Evolutionary conservation across 805 yeast genomes (phyloP), one percentile per base, ranked within the genome.

Genomic region (Saturnispora galanensis): DNA sequence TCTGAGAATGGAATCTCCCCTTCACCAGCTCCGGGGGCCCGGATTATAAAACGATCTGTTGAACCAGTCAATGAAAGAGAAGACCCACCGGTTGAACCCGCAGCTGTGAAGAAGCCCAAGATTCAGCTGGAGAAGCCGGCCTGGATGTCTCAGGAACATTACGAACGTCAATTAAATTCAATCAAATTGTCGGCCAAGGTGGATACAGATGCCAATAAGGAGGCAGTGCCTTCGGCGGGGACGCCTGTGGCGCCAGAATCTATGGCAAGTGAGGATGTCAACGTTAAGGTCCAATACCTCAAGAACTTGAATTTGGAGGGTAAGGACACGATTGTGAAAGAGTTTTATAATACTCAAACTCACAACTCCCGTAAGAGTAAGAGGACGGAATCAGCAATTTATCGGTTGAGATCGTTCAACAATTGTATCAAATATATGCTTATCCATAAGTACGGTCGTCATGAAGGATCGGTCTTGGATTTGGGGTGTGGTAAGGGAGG

Each of bases 401-500:
- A 83, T 64, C 84, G 84, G 55, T 68, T 93, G 50, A 73, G 97
- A 49, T 81, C 84, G 53, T 93, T 88, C 73, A 93, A 93, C 63
- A 93, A 93, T 60, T 84, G 89, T 48, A 82, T 93, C 56, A 93
- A 93, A 58, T 84, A 86, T 59, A 84, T 88, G 57, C 66, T 90
- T 8, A 79, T 93, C 44, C 81, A 82, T 45, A 84, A 82, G 52
- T 80, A 70, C 62, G 77, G 81, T 2, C 67, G 66, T 31, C 67
- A 68, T 38, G 66, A 76, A 49, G 72, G 74, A 35, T 70, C 74
- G 16, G 87, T 83, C 1, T 66, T 93, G 15, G 99, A 93, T 57
- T 63, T 90, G 45, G 96, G 96, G 12, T 89, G 97, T 64, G 99
- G 99, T 11, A 94, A 93, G 61, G 99, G 99, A 42, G 99, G 99